Evolutionary conservation across 768 basidiomycete genomes (phyloP).

Genomic region (Lactifluus pinguis): DNA sequence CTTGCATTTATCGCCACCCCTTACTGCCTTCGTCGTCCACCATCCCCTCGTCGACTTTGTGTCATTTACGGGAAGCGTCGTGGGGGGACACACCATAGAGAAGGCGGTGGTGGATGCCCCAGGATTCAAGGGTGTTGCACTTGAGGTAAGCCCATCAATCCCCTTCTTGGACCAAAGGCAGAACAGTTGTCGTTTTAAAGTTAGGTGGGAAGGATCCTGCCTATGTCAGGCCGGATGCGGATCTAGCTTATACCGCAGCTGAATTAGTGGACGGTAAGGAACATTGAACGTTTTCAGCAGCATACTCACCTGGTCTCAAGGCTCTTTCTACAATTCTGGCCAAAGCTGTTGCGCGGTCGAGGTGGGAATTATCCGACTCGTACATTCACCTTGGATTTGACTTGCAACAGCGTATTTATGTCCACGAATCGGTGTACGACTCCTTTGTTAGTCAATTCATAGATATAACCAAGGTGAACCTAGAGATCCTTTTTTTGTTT

Average conservation of each 20-base stretch:
- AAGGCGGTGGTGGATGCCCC: slow-evolving; percentile 52
- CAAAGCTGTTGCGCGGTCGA: slow-evolving; percentile 96
- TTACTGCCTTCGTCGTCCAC: slow-evolving; percentile 51
- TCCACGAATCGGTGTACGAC: slow-evolving; percentile 78
- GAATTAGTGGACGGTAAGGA: slow-evolving; percentile 83
- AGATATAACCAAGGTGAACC: slow-evolving; percentile 57
- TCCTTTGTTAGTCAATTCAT: slow-evolving; percentile 68
- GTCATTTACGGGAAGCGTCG: slow-evolving; percentile 85
- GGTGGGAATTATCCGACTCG: slow-evolving; percentile 28
- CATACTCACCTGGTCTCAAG: slow-evolving; percentile 29
- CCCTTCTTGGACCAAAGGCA: background rate
- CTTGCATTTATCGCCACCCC: slow-evolving; percentile 57
- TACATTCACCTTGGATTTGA: background rate
- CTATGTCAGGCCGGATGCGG: slow-evolving; percentile 83
- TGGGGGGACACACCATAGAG: slow-evolving; percentile 65
- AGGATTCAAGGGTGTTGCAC: slow-evolving; percentile 79
- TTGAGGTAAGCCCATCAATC: slow-evolving; percentile 51
- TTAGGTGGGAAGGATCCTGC: slow-evolving; percentile 98
- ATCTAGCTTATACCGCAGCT: slow-evolving; percentile 70
- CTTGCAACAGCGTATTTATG: slow-evolving; percentile 71
- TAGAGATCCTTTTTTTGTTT: background rate
- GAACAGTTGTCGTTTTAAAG: slow-evolving; percentile 31
- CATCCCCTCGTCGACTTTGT: slow-evolving; percentile 71
- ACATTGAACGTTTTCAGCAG: background rate
- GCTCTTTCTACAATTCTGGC: slow-evolving; percentile 94